Conservation (phyloP, 2,329 filamentous ascomycete species). For the Leptographium radiaticola region DNA sequence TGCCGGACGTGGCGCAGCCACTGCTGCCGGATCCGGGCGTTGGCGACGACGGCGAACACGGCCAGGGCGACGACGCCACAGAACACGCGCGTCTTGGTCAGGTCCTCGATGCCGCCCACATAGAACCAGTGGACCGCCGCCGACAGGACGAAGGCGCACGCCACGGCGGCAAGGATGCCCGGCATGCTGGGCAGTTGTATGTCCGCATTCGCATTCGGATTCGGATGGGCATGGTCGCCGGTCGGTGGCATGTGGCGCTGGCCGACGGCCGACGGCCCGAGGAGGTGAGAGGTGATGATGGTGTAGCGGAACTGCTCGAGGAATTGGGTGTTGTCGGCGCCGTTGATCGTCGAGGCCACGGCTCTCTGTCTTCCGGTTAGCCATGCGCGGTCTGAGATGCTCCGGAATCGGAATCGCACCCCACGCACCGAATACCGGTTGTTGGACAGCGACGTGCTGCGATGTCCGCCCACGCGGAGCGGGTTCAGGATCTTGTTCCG, state of each 20-base stretch:
- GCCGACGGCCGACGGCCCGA: conserved; percentile 50
- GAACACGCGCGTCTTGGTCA: conserved; percentile 43
- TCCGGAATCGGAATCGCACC: not conserved
- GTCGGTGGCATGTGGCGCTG: conserved; percentile 17
- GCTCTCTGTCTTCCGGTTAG: conserved; percentile 36
- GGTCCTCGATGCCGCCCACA: conserved; percentile 32
- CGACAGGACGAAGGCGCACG: conserved; percentile 53
- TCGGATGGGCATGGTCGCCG: not conserved
- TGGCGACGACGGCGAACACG: conserved; percentile 47
- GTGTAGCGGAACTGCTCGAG: conserved; percentile 89
- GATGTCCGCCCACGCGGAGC: conserved; percentile 28
- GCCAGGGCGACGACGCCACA: conserved; percentile 31
- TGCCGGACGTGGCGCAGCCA: conserved; percentile 70
- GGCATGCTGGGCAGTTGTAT: conserved; percentile 19
- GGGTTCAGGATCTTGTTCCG: conserved; percentile 32
- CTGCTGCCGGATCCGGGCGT: conserved; percentile 63
- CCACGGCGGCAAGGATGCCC: conserved; percentile 39
- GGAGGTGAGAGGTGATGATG: conserved; percentile 79
- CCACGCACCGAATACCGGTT: conserved; percentile 38
- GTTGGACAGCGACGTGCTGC: conserved; percentile 27
- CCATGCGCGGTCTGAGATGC: not conserved
- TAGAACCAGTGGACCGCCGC: conserved; percentile 62
- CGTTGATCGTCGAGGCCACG: conserved; percentile 58
- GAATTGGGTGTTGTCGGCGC: conserved; percentile 71
- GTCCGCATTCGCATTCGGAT: conserved; percentile 1